Conservation (phyloP, 495 filamentous ascomycete species). For the Stereocaulon alpinum region DNA sequence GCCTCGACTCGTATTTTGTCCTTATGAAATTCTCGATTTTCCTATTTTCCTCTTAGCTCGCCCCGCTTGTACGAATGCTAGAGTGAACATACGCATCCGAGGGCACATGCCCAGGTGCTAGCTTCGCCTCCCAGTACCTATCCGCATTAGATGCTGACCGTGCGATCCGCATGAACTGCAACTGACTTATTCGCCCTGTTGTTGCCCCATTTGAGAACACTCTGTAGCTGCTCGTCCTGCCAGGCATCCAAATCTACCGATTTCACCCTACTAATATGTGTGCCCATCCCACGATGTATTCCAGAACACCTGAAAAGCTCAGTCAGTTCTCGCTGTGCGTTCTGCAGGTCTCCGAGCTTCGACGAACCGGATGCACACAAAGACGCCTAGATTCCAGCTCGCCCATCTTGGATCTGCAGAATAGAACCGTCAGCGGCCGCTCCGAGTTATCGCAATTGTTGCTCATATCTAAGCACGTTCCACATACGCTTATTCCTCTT, state of each 20-base stretch:
- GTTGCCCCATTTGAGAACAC: constrained; percentile 90
- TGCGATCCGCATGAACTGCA: neutral
- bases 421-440: constrained; percentile 6
- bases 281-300: constrained; percentile 97
- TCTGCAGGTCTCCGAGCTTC: neutral
- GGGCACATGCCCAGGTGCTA: constrained; percentile 84
- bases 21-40: constrained; percentile 99
- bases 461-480: too few relatives aligned
- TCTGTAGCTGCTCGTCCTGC: constrained; percentile 96
- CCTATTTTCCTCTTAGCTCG: constrained; percentile 27
- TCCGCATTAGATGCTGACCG: constrained; percentile 3
- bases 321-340: neutral
- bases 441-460: too few relatives aligned
- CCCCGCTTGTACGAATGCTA: neutral
- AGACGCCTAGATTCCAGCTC: constrained; percentile 92
- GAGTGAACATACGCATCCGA: constrained; percentile 65
- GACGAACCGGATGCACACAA: constrained; percentile 75
- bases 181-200: constrained; percentile 80
- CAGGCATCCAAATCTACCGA: constrained; percentile 95
- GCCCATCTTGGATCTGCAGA: constrained; percentile 91
- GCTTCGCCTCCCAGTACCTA: constrained; percentile 90
- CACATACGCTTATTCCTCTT: constrained; percentile 91
- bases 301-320: constrained; percentile 61
- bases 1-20: constrained; percentile 95
- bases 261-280: constrained; percentile 95